Percentiles rank a stretch among this genome's conserved stretches.
phyloP scores from a whole-genome alignment of 2,329 filamentous ascomycete species.

The Ceratocystis harringtonii region DNA sequence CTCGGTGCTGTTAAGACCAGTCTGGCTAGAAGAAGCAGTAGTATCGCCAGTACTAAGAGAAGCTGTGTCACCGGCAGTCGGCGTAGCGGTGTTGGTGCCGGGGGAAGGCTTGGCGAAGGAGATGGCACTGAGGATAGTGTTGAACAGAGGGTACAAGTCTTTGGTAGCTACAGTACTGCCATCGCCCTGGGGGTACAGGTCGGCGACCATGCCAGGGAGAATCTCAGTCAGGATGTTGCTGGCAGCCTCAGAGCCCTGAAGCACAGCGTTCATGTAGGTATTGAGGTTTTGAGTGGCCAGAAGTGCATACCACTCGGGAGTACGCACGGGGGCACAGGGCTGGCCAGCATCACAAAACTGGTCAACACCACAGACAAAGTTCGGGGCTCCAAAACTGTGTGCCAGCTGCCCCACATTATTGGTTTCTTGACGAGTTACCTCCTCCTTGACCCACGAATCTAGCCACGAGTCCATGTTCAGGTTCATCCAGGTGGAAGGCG shows the following conservation, averaged over 20 bases:
- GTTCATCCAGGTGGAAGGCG: not conserved
- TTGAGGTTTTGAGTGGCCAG: slow-evolving; percentile 17
- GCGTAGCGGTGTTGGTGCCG: not conserved
- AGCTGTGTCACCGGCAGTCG: not conserved
- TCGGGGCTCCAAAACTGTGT: slow-evolving; percentile 16
- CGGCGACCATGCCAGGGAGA: slow-evolving; percentile 16
- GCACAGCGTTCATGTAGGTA: slow-evolving; percentile 18
- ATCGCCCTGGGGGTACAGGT: slow-evolving; percentile 16
- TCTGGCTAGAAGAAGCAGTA: not conserved
- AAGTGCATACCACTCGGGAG: slow-evolving; percentile 17
- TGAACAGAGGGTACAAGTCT: slow-evolving; percentile 15
- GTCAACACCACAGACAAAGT: slow-evolving; percentile 17
- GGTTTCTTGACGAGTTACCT: not conserved
- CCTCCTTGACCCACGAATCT: slow-evolving; percentile 13
- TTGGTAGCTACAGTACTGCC: slow-evolving; percentile 15
- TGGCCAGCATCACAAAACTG: slow-evolving; percentile 18
- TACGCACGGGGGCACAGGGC: slow-evolving; percentile 16
- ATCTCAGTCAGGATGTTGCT: slow-evolving; percentile 16
- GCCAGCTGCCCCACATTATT: slow-evolving; percentile 17
- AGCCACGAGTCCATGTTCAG: slow-evolving; percentile 11
- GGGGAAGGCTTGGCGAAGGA: slow-evolving; percentile 13
- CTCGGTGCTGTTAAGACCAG: not conserved
- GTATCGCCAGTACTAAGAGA: not conserved
- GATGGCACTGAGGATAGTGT: slow-evolving; percentile 10
- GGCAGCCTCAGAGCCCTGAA: slow-evolving; percentile 7